These are phyloP conservation scores for Microbotryum violaceum DNA, from an alignment of 1,284 basidiomycete genomes.

Conservation along the genomic window DNA sequence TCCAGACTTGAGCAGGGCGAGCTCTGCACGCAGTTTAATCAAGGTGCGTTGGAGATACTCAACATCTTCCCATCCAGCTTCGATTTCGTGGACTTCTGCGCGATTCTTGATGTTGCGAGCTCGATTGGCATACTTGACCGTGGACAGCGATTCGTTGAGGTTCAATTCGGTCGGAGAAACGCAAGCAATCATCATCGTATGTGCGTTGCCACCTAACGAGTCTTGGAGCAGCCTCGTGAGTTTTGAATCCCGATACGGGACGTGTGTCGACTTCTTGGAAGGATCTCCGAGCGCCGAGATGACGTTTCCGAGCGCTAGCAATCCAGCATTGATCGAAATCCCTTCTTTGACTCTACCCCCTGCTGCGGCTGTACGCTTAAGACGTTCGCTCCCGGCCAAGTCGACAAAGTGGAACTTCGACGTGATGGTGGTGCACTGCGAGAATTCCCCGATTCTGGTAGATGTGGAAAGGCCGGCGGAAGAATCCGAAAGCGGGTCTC, in stretches of 20 bases:
- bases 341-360: conserved; percentile 97
- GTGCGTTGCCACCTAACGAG: conserved; percentile 94
- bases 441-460: neutral
- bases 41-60: conserved; percentile 89
- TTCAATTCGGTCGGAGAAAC: conserved; percentile 95
- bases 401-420: conserved; percentile 99
- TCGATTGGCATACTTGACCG: conserved; percentile 95
- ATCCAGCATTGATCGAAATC: conserved; percentile 92
- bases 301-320: conserved; percentile 93
- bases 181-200: conserved; percentile 98
- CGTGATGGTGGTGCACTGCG: conserved; percentile 72
- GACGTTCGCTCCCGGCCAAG: conserved; percentile 87
- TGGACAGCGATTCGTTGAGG: conserved; percentile 88
- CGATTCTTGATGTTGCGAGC: conserved; percentile 96
- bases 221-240: conserved; percentile 89
- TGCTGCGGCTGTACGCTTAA: conserved; percentile 84
- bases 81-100: conserved; percentile 83
- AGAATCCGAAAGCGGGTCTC: too few relatives aligned
- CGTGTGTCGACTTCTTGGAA: conserved; percentile 53
- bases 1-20: conserved; percentile 48
- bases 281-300: conserved; percentile 98
- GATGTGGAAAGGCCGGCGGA: neutral
- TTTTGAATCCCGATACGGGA: conserved; percentile 96
- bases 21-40: conserved; percentile 72
- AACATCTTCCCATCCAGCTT: conserved; percentile 97